phyloP scores from a whole-genome alignment of 441 rosid genomes.

The Omphalea diandra region DNA sequence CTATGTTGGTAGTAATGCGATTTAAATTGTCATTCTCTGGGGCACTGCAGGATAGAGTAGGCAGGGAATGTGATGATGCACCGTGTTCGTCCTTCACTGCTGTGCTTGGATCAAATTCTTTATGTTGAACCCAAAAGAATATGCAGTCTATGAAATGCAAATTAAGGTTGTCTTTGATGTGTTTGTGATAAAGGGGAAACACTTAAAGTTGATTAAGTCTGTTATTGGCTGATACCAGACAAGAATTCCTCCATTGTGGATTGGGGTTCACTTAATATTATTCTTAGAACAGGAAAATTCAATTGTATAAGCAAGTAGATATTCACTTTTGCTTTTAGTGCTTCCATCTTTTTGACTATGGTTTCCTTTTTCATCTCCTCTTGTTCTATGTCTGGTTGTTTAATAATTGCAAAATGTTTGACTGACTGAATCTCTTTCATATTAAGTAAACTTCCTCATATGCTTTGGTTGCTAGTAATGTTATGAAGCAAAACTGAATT shows the following conservation, averaged over 20 bases:
- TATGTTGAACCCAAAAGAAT: constrained; percentile 2
- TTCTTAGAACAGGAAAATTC: background rate
- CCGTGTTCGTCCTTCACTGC: background rate
- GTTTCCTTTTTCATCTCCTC: background rate
- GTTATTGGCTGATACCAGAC: background rate
- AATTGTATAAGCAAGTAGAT: background rate
- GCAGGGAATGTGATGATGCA: too few relatives aligned
- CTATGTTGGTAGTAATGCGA: background rate
- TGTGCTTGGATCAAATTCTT: background rate
- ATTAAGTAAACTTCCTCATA: background rate
- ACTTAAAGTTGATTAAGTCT: background rate
- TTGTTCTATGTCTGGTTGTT: background rate
- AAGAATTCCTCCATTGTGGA: too few relatives aligned
- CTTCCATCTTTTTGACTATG: background rate
- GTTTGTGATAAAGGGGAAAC: background rate
- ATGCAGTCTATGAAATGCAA: too few relatives aligned
- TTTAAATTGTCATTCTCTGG: background rate
- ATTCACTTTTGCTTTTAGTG: background rate
- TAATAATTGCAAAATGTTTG: background rate
- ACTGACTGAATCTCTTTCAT: background rate
- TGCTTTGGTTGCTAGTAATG: constrained; percentile 1
- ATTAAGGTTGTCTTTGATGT: background rate
- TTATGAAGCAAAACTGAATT: background rate
- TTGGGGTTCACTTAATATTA: background rate
- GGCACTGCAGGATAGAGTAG: constrained; percentile 4